Evolutionary conservation across 2,329 filamentous ascomycete genomes (phyloP).

Genomic region (Calonectria hawksworthii): DNA sequence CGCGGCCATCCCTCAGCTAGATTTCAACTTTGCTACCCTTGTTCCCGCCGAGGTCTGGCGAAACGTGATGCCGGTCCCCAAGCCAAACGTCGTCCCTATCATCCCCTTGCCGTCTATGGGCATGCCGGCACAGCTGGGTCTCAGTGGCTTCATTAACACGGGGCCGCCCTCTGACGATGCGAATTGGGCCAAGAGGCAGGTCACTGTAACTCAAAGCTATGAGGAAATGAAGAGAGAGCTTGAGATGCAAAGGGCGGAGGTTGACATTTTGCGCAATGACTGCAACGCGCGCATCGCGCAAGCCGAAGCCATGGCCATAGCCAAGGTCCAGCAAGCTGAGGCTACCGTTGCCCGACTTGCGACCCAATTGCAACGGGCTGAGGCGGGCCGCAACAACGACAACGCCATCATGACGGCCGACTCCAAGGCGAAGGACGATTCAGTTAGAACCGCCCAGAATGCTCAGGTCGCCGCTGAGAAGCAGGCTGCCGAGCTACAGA

Average conservation of each 20-base stretch:
- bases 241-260: background rate
- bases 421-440: background rate
- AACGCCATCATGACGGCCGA: background rate
- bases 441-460: background rate
- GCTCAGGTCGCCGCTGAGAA: background rate
- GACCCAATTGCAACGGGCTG: background rate
- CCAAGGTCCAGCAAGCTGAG: background rate
- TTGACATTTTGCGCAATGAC: background rate
- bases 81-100: background rate
- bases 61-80: background rate
- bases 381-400: background rate
- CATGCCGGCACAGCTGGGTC: background rate
- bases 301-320: background rate
- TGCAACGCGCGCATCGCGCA: background rate
- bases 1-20: background rate
- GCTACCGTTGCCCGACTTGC: background rate
- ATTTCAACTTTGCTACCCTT: background rate
- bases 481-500: background rate
- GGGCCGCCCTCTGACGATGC: background rate
- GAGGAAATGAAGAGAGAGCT: background rate
- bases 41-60: background rate
- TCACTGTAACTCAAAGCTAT: background rate
- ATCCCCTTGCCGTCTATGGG: background rate
- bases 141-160: background rate
- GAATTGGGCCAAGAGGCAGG: background rate